phyloP scores from a whole-genome alignment of 2,329 filamentous ascomycete species.

The Cordyceps tenuipes region DNA sequence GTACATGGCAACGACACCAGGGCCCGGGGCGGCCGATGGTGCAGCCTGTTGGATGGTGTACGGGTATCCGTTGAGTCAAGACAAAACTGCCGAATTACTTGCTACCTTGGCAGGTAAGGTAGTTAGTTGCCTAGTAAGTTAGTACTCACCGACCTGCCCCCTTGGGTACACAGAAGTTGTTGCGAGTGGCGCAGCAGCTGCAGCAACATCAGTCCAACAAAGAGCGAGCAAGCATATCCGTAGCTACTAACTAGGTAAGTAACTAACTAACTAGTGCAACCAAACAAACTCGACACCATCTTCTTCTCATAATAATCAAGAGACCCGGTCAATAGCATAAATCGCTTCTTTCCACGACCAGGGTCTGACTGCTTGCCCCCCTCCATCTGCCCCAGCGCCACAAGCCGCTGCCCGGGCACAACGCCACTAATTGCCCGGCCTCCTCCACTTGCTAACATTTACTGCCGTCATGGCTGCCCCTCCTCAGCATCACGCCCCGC shows the following conservation, averaged over 20 bases:
- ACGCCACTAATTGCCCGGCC: not conserved
- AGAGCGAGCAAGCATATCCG: no score
- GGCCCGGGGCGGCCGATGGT: not conserved
- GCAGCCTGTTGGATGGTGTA: not conserved
- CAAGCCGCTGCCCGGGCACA: not conserved
- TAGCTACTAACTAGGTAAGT: no score
- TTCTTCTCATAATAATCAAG: not conserved
- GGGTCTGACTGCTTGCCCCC: not conserved
- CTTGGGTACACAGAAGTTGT: not conserved
- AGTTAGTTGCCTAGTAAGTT: no score
- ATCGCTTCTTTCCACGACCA: not conserved
- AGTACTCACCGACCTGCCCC: no score
- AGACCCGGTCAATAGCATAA: not conserved
- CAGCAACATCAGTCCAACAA: no score
- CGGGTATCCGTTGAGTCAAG: not conserved
- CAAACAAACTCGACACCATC: not conserved
- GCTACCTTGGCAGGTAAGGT: no score
- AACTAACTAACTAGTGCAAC: no score
- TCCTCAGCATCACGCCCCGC: constrained; percentile 6
- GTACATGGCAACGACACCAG: not conserved
- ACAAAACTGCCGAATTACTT: no score
- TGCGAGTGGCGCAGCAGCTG: not conserved
- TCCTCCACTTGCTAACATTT: not conserved
- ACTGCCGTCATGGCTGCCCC: constrained; percentile 2
- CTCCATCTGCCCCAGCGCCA: not conserved